phyloP scores from a whole-genome alignment of 208 protist species.

The Jaenimonas drosophilae region DNA sequence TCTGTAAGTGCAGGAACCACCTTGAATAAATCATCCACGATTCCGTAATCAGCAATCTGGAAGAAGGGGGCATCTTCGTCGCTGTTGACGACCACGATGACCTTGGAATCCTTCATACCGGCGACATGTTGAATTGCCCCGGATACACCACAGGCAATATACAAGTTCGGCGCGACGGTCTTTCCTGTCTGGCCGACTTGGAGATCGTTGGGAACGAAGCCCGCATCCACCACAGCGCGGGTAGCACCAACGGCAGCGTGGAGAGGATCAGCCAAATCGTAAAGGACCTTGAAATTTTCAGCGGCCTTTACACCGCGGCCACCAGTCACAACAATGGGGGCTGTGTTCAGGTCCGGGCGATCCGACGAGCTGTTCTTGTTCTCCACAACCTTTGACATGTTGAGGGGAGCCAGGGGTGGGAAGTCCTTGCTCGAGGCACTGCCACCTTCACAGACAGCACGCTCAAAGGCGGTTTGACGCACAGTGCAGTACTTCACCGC shows the following conservation, averaged over 20 bases:
- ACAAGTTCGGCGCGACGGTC: slow-evolving; percentile 97
- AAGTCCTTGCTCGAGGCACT: slow-evolving; percentile 24
- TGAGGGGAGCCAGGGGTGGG: slow-evolving; percentile 14
- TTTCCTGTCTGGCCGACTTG: slow-evolving; percentile 99
- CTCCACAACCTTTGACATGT: slow-evolving; percentile 46
- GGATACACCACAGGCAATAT: slow-evolving; percentile 96
- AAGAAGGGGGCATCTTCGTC: slow-evolving; percentile 98
- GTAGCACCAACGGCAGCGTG: slow-evolving; percentile 94
- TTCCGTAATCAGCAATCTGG: slow-evolving; percentile 95
- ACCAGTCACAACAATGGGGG: slow-evolving; percentile 89
- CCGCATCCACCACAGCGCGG: slow-evolving; percentile 95
- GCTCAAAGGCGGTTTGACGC: slow-evolving; percentile 86
- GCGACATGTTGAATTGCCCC: slow-evolving; percentile 95
- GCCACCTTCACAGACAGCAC: slow-evolving; percentile 33
- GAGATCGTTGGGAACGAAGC: slow-evolving; percentile 90
- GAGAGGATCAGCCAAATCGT: slow-evolving; percentile 92
- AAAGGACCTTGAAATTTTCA: slow-evolving; percentile 97
- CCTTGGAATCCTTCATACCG: slow-evolving; percentile 99
- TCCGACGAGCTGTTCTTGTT: slow-evolving; percentile 50
- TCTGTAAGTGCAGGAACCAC: slow-evolving; percentile 90
- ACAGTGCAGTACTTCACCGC: slow-evolving; percentile 93
- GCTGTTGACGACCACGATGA: slow-evolving; percentile 95
- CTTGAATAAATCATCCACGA: slow-evolving; percentile 96
- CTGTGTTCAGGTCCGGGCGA: slow-evolving; percentile 91
- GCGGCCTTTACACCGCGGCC: slow-evolving; percentile 94